phyloP scores from a whole-genome alignment of 208 protist species.

The Trypanosomatidae sp. region DNA sequence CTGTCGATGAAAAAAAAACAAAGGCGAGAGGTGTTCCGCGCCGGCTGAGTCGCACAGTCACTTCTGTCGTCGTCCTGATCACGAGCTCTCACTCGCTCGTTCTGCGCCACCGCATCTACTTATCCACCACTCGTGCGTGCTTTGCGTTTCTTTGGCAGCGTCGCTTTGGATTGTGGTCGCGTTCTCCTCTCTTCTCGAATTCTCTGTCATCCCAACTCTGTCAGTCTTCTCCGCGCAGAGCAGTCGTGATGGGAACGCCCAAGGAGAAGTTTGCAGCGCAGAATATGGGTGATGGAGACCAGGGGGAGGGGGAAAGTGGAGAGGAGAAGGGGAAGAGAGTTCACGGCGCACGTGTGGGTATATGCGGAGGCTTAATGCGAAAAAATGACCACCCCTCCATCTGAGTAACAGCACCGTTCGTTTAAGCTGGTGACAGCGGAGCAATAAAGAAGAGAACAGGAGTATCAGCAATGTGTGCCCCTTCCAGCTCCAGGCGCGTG shows the following conservation, averaged over 20 bases:
- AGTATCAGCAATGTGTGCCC: background rate
- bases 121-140: background rate
- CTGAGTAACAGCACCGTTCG: background rate
- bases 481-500: background rate
- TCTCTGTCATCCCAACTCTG: background rate
- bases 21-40: conserved; percentile 65
- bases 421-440: background rate
- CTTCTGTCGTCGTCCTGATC: background rate
- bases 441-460: background rate
- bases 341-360: background rate
- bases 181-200: background rate
- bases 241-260: background rate
- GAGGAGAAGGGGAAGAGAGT: background rate
- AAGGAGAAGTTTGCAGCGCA: background rate
- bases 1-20: conserved; percentile 84
- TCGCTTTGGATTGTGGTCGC: background rate
- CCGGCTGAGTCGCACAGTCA: conserved; percentile 8
- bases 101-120: background rate
- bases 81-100: background rate
- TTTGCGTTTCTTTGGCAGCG: background rate
- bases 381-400: background rate
- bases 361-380: background rate
- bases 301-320: background rate
- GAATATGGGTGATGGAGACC: background rate
- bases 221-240: background rate